phyloP scores from a whole-genome alignment of 345 rosid species.

The Hibiscus syriacus region DNA sequence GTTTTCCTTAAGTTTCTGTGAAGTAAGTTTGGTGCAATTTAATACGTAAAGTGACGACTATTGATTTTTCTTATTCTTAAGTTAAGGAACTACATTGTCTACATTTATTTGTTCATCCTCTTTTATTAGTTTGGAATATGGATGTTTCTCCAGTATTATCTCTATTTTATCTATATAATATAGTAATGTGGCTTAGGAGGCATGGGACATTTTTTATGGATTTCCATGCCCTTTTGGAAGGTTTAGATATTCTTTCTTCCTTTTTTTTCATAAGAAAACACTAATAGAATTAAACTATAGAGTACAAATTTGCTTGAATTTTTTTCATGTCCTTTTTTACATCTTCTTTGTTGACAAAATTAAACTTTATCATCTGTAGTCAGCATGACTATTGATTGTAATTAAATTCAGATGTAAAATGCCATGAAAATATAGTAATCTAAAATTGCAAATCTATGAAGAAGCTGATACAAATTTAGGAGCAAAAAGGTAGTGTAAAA shows the following conservation, averaged over 20 bases:
- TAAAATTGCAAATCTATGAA: background rate
- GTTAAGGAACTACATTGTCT: background rate
- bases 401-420: background rate
- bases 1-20: background rate
- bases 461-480: background rate
- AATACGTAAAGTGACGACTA: background rate
- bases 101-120: background rate
- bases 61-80: background rate
- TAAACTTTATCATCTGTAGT: background rate
- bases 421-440: background rate
- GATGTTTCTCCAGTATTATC: background rate
- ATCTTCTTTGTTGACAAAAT: too few relatives aligned
- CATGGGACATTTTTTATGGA: background rate
- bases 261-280: background rate
- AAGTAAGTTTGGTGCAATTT: background rate
- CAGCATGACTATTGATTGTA: background rate
- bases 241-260: background rate
- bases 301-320: background rate
- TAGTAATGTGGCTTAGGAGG: background rate
- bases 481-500: background rate
- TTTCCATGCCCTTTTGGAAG: background rate
- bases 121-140: background rate
- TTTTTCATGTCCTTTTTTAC: background rate
- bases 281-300: background rate
- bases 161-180: background rate